Conservation (phyloP, 768 basidiomycete species). For the Calocera viscosa region DNA sequence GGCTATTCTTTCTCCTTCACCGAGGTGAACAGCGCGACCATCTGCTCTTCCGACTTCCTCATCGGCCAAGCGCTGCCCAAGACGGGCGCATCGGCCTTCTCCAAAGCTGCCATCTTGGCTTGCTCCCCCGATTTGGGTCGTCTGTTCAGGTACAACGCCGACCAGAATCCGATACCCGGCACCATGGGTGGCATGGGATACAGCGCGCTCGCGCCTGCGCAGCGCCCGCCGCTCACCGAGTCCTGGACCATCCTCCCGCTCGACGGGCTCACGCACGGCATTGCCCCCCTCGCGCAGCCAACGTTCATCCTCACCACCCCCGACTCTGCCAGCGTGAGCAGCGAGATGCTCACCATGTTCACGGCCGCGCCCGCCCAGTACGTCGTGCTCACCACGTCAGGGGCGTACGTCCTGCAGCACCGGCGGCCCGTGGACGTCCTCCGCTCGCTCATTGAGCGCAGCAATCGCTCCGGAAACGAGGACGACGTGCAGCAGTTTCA, state of each 20-base stretch:
- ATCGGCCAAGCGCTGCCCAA: slow-evolving; percentile 11
- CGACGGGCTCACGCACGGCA: slow-evolving; percentile 73
- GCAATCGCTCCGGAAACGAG: slow-evolving; percentile 38
- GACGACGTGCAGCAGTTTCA: slow-evolving; percentile 71
- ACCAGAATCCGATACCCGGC: background rate
- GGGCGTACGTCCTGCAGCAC: slow-evolving; percentile 67
- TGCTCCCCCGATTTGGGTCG: slow-evolving; percentile 10
- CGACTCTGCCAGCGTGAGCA: slow-evolving; percentile 41
- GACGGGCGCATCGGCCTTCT: slow-evolving; percentile 13
- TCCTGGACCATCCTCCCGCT: slow-evolving; percentile 66
- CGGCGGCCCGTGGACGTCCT: slow-evolving; percentile 77
- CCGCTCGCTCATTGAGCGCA: slow-evolving; percentile 59
- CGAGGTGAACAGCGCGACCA: slow-evolving; percentile 19
- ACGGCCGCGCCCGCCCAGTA: slow-evolving; percentile 64
- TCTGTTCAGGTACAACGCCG: slow-evolving; percentile 11
- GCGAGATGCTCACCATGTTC: slow-evolving; percentile 74
- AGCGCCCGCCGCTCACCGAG: slow-evolving; percentile 59
- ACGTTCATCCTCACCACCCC: slow-evolving; percentile 23
- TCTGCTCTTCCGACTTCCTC: slow-evolving; percentile 22
- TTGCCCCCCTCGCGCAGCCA: slow-evolving; percentile 27
- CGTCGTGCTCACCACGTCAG: slow-evolving; percentile 78
- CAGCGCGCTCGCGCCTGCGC: slow-evolving; percentile 17
- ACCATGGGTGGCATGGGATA: background rate
- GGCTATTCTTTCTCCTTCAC: slow-evolving; percentile 13
- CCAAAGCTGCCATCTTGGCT: slow-evolving; percentile 17